Evolutionary conservation across 2,329 filamentous ascomycete genomes (phyloP), one percentile per base, ranked within the genome.

Genomic region (Fonsecaea monophora): DNA sequence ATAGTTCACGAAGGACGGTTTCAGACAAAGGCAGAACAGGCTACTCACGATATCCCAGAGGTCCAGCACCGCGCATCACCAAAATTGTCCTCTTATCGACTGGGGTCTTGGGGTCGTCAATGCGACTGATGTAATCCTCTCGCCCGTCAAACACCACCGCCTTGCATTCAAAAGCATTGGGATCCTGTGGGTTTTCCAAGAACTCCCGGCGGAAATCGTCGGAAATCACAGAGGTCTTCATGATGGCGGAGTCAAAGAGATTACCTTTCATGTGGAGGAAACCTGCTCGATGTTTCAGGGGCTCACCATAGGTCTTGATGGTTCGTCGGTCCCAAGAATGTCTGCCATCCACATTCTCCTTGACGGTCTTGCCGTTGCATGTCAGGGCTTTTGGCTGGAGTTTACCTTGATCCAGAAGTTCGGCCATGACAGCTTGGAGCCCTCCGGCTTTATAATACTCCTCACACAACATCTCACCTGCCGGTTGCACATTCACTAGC

Each of bases 381-480:
- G 82, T 84, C 15, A 84, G 57, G 0, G 75, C 78, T 48, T 78
- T 74, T 0, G 75, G 75, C 65, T 85, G 77, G 12, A 86, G 73
- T 66, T 81, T 82, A 0, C 80, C 80, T 10, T 80, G 80, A 32
- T 82, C 81, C 5, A 85, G 74, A 18, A 86, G 76, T 70, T 86
- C 84, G 1, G 83, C 83, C 78, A 86, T 82, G 45, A 86, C 78
- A 7, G 84, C 83, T 0, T 82, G 84, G 2, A 86, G 75, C 4
- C 84, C 84, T 3, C 84, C 84, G 5, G 84, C 83, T 25, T 82
- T 82, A 74, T 82, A 83, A 68, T 85, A 86, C 62, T 86, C 84
- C 71, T 86, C 84, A 40, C 83, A 80, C 2, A 86, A 77, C 65
- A 82, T 81, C 66, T 85, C 81, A 3, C 84, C 85, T 0, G 84